Conservation (phyloP, 108 stramenopile genomes). For the Nannochloropsis oceanica region DNA sequence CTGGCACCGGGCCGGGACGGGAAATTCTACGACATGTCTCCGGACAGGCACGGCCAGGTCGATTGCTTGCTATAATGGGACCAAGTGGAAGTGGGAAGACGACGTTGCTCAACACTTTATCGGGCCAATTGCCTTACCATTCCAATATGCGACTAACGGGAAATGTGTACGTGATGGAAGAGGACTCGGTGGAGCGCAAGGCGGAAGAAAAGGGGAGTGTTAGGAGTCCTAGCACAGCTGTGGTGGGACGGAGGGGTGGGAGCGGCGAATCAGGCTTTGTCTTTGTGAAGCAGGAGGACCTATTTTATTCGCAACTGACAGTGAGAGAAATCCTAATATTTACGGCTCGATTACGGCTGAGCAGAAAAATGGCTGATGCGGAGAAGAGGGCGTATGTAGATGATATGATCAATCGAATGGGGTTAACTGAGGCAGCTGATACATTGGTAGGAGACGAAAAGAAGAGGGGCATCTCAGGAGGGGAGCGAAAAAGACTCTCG, state of each 20-base stretch:
- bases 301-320: constrained; percentile 15
- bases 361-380: not conserved
- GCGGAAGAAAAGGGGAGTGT: not conserved
- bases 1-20: not conserved
- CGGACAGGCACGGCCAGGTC: not conserved
- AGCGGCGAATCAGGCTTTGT: not conserved
- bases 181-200: not conserved
- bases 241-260: not conserved
- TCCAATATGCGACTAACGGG: not conserved
- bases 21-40: not conserved
- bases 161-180: not conserved
- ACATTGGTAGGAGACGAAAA: constrained; percentile 29
- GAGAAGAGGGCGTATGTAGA: not conserved
- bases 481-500: constrained; percentile 39
- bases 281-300: constrained; percentile 19
- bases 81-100: constrained; percentile 21
- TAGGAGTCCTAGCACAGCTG: not conserved
- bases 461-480: constrained; percentile 34
- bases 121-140: constrained; percentile 2
- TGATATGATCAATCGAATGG: constrained; percentile 6
- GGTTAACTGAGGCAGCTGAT: constrained; percentile 13
- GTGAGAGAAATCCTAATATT: constrained; percentile 26
- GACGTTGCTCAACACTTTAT: constrained; percentile 7
- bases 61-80: constrained; percentile 18
- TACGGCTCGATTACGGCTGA: constrained; percentile 6